Evolutionary conservation across 805 yeast species (phyloP), one percentile per base, ranked within the genome.

Genomic region (Nakazawaea ernobii): DNA sequence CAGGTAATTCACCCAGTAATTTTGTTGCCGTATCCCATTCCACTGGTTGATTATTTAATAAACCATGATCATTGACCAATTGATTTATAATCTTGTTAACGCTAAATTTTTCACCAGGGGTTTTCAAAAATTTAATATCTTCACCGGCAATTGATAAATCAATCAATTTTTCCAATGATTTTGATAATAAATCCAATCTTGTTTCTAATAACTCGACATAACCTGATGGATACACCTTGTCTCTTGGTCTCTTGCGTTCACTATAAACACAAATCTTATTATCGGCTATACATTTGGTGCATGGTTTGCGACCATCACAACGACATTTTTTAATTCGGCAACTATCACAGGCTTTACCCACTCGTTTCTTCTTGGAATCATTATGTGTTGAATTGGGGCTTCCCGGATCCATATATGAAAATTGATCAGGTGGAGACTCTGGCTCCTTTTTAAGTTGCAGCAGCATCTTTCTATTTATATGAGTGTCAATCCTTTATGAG

Each of bases 151-250:
- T 54, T 28, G 62, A 58, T 50, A 65, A 43, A 41, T 59, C 60
- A n/a, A 65, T 56, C 20, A 67, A 45, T 43, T 71, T 73, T 48
- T 78, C 73, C 40, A 82, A 59, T 1, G 80, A 65, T 53, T 70
- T 70, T 42, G 79, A 73, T 20, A 82, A 63, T 37, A 82, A 61
- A 41, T 73, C 77, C 35, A 79, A 59, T 41, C 86, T 59, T 27
- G 81, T 76, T 53, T 82, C 86, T 33, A 82, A 63, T 46, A 82
- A 61, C 54, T 82, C 87, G 9, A 81, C 83, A 52, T 82, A 81
- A 6, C 83, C 84, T 37, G 64, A 60, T 1, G 86, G 81, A 52
- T 79, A 80, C 27, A 67, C 65, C 58, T 79, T 80, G 41, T 81
- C 85, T 48, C 69, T 74, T 42, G 67, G 65, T 52, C 73, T 74